phyloP scores from a whole-genome alignment of 2,329 filamentous ascomycete species.

The Diaporthe citrichinensis region DNA sequence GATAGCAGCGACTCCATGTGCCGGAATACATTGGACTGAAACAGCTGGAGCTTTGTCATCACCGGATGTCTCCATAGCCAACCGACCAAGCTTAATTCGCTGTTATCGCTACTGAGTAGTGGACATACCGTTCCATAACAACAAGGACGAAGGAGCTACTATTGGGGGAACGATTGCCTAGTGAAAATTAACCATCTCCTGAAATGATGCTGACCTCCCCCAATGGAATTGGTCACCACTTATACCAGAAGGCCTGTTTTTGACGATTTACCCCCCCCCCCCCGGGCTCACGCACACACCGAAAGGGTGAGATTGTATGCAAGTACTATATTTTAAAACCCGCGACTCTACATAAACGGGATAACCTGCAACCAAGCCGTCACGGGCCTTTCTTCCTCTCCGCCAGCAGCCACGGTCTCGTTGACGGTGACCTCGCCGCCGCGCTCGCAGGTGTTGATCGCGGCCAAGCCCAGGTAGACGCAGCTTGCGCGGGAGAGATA shows the following conservation, averaged over 20 bases:
- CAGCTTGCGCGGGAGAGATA: not conserved
- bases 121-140: not conserved
- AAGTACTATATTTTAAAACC: not conserved
- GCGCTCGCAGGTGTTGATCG: conserved; percentile 1
- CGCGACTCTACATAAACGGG: not conserved
- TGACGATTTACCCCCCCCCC: not conserved
- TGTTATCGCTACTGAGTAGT: not conserved
- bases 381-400: not conserved
- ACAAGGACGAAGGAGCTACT: not conserved
- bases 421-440: conserved; percentile 22
- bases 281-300: fast-evolving
- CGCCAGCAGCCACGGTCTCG: not conserved
- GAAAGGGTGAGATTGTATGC: not conserved
- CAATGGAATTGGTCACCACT: not conserved
- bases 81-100: not conserved
- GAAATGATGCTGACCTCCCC: not conserved
- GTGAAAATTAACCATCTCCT: not conserved
- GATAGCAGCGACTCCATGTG: not conserved
- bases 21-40: not conserved
- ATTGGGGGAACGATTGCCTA: not conserved
- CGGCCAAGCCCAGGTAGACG: not conserved
- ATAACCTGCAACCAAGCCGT: conserved; percentile 15
- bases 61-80: not conserved
- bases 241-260: not conserved
- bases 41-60: not conserved